Evolutionary conservation across 2,329 filamentous ascomycete species (phyloP).

Genomic region (Diaporthe helianthi): DNA sequence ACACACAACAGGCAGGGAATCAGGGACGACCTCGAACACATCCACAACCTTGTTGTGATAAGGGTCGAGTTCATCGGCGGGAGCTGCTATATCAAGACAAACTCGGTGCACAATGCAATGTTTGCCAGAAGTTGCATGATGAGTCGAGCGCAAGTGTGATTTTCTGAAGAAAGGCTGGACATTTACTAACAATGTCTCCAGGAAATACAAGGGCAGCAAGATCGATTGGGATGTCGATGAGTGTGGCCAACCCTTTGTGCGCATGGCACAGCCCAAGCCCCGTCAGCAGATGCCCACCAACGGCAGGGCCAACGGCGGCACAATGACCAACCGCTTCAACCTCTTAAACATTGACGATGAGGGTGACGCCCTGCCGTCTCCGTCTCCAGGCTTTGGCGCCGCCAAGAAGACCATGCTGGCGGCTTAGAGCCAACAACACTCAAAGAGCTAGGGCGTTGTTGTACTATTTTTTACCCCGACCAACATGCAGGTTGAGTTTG

Average conservation of each 20-base stretch:
- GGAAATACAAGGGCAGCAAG: slow-evolving; percentile 72
- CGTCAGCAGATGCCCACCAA: slow-evolving; percentile 39
- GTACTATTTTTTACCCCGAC: neutral
- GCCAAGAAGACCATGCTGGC: slow-evolving; percentile 39
- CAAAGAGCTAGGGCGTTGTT: neutral
- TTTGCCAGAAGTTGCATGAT: slow-evolving; percentile 83
- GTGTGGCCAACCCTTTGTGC: slow-evolving; percentile 66
- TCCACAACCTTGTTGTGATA: slow-evolving; percentile 78
- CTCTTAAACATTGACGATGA: slow-evolving; percentile 61
- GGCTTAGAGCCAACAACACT: slow-evolving; percentile 35
- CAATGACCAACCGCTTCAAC: slow-evolving; percentile 66
- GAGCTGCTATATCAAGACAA: slow-evolving; percentile 74
- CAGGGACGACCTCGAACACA: slow-evolving; percentile 79
- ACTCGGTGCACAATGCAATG: slow-evolving; percentile 77
- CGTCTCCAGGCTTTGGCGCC: slow-evolving; percentile 33
- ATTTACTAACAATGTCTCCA: slow-evolving; percentile 38
- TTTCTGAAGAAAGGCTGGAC: neutral
- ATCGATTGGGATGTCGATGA: slow-evolving; percentile 78
- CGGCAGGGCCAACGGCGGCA: slow-evolving; percentile 45
- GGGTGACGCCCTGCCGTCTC: slow-evolving; percentile 44
- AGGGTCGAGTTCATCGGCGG: slow-evolving; percentile 64
- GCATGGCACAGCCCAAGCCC: slow-evolving; percentile 38
- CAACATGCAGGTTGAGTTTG: neutral
- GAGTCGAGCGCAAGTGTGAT: slow-evolving; percentile 59
- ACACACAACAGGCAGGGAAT: slow-evolving; percentile 53